A percentile compares a stretch with the other conserved stretches of the same genome.
Evolutionary conservation across 768 basidiomycete genomes (phyloP).

Genomic region (Dioszegia aurantiaca): DNA sequence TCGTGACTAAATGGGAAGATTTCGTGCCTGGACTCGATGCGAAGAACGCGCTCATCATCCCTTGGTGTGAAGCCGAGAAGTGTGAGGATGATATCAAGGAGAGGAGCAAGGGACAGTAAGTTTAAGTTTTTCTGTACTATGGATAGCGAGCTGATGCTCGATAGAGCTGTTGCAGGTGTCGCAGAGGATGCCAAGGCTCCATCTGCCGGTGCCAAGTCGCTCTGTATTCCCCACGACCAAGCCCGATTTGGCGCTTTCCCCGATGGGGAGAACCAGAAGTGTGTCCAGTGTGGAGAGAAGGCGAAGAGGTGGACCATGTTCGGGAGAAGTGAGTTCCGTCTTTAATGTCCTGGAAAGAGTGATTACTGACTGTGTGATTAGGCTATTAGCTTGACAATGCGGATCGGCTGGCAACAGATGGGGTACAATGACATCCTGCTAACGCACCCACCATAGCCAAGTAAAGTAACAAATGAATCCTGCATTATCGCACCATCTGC

Average conservation of each 20-base stretch:
- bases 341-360: background rate
- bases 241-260: constrained; percentile 73
- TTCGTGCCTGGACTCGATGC: constrained; percentile 84
- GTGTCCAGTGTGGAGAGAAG: constrained; percentile 78
- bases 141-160: constrained; percentile 11
- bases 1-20: constrained; percentile 83
- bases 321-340: constrained; percentile 59
- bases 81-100: constrained; percentile 99
- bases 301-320: constrained; percentile 98
- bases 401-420: no score
- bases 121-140: constrained; percentile 12
- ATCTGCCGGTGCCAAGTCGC: constrained; percentile 93
- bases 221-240: constrained; percentile 95
- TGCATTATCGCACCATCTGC: no score
- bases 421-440: background rate
- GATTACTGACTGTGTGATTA: background rate
- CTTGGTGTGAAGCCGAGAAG: constrained; percentile 89
- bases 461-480: no score
- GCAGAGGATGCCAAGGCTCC: constrained; percentile 88
- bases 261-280: constrained; percentile 74
- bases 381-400: constrained; percentile 1
- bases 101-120: constrained; percentile 76
- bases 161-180: constrained; percentile 65
- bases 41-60: constrained; percentile 82
- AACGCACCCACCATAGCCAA: no score